Percentiles rank a stretch among this genome's conserved stretches.
Evolutionary conservation across 192 early-diverging fungal genomes (phyloP).

Genomic region (Geranomyces variabilis): DNA sequence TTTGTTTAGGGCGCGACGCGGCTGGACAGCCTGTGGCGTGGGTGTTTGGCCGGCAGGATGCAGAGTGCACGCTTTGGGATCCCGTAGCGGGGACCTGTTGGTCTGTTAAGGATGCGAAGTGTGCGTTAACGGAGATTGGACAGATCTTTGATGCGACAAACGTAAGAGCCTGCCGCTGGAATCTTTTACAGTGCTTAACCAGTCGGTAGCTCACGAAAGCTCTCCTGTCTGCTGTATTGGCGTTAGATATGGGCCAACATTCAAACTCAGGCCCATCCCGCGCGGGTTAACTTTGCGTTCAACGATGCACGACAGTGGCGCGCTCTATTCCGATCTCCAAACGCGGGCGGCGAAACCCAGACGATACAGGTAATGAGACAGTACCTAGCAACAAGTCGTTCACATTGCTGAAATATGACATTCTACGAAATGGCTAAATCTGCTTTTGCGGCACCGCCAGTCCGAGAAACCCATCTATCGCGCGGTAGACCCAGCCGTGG

Average conservation of each 20-base stretch:
- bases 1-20: constrained; percentile 49
- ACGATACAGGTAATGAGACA: constrained; percentile 47
- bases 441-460: too few species aligned
- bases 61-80: constrained; percentile 45
- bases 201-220: not conserved
- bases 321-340: constrained; percentile 37
- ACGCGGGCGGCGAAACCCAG: constrained; percentile 14
- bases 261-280: constrained; percentile 43
- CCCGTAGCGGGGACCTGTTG: constrained; percentile 48
- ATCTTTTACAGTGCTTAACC: not conserved
- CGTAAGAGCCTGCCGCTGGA: constrained; percentile 36
- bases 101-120: constrained; percentile 38
- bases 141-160: constrained; percentile 54
- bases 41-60: constrained; percentile 34
- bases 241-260: constrained; percentile 59
- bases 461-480: constrained; percentile 42
- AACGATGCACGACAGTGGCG: constrained; percentile 33
- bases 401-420: too few species aligned
- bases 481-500: constrained; percentile 23
- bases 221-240: not conserved
- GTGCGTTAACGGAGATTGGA: constrained; percentile 49
- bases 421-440: too few species aligned
- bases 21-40: constrained; percentile 50
- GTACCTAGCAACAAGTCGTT: too few species aligned
- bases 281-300: constrained; percentile 48